Evolutionary conservation across 1,284 basidiomycete species (phyloP).

Genomic region (Sphagnurus paluster): DNA sequence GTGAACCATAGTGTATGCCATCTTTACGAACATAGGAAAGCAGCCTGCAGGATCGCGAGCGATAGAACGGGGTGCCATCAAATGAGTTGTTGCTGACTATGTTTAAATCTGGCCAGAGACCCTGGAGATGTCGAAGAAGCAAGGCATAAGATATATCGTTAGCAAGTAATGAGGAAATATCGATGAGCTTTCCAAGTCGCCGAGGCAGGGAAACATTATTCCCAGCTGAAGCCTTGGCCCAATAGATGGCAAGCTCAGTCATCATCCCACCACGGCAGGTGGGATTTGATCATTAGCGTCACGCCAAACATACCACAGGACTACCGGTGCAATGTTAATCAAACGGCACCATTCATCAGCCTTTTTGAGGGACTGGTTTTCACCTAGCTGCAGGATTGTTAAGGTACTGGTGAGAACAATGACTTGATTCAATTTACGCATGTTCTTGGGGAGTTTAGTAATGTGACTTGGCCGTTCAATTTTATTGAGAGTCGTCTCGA

Average conservation of each 20-base stretch:
- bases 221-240: neutral
- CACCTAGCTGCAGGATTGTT: constrained; percentile 20
- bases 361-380: constrained; percentile 30
- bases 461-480: constrained; percentile 32
- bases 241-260: constrained; percentile 4
- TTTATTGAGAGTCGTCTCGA: constrained; percentile 25
- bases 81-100: constrained; percentile 4
- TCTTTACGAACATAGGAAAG: constrained; percentile 23
- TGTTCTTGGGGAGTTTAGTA: constrained; percentile 30
- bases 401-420: neutral
- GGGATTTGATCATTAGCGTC: constrained; percentile 24
- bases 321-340: constrained; percentile 25
- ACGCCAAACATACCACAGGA: constrained; percentile 31
- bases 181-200: neutral
- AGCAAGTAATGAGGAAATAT: constrained; percentile 5
- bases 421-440: constrained; percentile 13
- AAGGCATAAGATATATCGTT: constrained; percentile 3
- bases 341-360: constrained; percentile 33
- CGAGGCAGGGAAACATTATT: constrained; percentile 3
- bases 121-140: constrained; percentile 8
- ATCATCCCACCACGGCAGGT: constrained; percentile 2
- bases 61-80: constrained; percentile 3
- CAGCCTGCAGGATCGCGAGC: neutral
- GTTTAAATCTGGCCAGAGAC: constrained; percentile 22
- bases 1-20: constrained; percentile 21